Percentiles rank a stretch among this genome's conserved stretches.
Conservation (phyloP, 441 rosid species). For the Bruguiera hainesii region DNA sequence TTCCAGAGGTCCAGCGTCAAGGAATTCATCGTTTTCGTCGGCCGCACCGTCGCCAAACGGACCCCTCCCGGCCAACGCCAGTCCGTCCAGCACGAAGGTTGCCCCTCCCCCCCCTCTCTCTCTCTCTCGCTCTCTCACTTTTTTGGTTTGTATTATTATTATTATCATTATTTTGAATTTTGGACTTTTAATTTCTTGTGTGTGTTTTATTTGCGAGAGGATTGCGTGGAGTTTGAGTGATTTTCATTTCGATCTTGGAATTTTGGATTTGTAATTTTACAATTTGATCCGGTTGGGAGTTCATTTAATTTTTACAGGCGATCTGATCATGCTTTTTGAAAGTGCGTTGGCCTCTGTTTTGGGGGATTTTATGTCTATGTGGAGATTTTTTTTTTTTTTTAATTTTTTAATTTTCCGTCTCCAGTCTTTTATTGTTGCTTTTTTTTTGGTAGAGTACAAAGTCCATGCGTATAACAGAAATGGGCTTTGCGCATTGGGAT, state of each 20-base stretch:
- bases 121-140: no score
- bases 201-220: no score
- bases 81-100: conserved; percentile 93
- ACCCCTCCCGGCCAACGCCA: conserved; percentile 83
- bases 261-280: not conserved
- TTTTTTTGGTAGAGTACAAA: conserved; percentile 59
- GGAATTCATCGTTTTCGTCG: conserved; percentile 82
- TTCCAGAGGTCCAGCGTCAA: conserved; percentile 87
- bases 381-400: not conserved
- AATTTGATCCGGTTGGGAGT: not conserved
- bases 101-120: conserved; percentile 17
- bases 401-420: not conserved
- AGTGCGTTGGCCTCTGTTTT: not conserved
- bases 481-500: conserved; percentile 82
- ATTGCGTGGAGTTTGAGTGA: no score
- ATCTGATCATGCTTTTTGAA: not conserved
- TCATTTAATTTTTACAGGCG: not conserved
- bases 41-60: conserved; percentile 87
- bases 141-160: not conserved
- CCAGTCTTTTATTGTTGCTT: not conserved
- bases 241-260: no score
- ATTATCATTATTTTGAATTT: not conserved
- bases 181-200: not conserved
- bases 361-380: not conserved
- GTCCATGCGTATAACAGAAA: conserved; percentile 83